Percentiles rank a stretch among this genome's conserved stretches.
Conservation (phyloP, 176 grass and related monocot species). For the Otatea glauca region DNA sequence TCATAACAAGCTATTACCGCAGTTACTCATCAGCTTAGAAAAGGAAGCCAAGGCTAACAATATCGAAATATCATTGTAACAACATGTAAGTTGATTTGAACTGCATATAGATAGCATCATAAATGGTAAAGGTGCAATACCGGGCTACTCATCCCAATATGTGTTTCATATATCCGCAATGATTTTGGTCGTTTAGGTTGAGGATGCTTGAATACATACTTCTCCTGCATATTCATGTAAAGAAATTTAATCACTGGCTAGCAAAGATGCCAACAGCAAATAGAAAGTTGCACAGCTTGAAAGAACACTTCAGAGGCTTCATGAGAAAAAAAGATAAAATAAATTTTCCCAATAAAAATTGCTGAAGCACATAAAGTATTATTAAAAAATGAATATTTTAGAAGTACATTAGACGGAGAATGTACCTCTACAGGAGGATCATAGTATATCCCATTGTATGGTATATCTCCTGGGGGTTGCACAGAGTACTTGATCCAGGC, state of each 20-base stretch:
- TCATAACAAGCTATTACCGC: background rate
- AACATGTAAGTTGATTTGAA: slow-evolving; percentile 34
- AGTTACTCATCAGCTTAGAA: background rate
- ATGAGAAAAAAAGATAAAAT: background rate
- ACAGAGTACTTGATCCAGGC: slow-evolving; percentile 98
- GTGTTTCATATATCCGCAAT: slow-evolving; percentile 94
- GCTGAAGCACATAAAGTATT: slow-evolving; percentile 4
- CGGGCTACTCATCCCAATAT: slow-evolving; percentile 98
- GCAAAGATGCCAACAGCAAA: background rate
- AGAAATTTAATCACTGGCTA: slow-evolving; percentile 16
- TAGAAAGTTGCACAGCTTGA: background rate
- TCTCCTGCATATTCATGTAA: slow-evolving; percentile 73
- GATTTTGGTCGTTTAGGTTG: slow-evolving; percentile 95
- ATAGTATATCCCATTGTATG: slow-evolving; percentile 96
- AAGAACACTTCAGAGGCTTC: background rate
- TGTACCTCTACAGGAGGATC: slow-evolving; percentile 87
- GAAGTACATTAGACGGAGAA: slow-evolving; percentile 10
- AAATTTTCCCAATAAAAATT: slow-evolving; percentile 22
- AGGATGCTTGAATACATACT: slow-evolving; percentile 85
- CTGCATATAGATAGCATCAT: slow-evolving; percentile 5
- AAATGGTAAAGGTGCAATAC: slow-evolving; percentile 54
- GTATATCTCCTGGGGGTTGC: slow-evolving; percentile 81
- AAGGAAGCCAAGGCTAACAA: background rate
- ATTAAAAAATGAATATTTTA: slow-evolving; percentile 5
- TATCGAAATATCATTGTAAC: slow-evolving; percentile 26